Base-by-base conservation (phyloP, 2,329 filamentous ascomycete species). In the Thielaviopsis euricoi region DNA sequence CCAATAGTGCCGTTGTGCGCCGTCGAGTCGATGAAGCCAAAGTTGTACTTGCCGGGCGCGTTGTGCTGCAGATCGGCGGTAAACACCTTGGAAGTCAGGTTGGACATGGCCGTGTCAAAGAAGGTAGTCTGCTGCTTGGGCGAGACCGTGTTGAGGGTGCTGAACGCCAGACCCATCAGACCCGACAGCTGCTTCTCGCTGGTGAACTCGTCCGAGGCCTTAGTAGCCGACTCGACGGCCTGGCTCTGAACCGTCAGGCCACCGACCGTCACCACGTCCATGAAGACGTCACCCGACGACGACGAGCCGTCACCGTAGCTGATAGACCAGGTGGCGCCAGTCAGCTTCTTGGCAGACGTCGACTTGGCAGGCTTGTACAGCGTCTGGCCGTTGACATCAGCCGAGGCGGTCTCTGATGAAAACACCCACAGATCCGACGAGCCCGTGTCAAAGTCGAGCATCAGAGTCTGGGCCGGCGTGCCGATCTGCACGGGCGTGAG, bases 11-110 rank as follows among this genome's bases (percentile, higher is more conserved):
- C 86, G 1, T 68, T 73, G 67, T 85, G 86, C 64, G 86, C 81
- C 58, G 71, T 71, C 1, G 65, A 66, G 66, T 90, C 83, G 64
- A 90, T 82, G 63, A 69, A 76, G 61, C 87, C 87, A 64, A 90
- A 90, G 66, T 88, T 82, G 70, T 88, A 90, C 29, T 78, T 76
- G 52, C 86, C 86, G 2, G 74, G 71, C 17, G 74, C 73, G 60
- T 76, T 73, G 62, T 78, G 75, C 65, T 80, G 79, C 51, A 91
- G 74, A 61, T 85, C 77, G 23, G 83, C 85, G 0, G 85, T 87
- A 70, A 90, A 86, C 48, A 55, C 19, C 17, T 29, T 52, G n/a
- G 40, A 21, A 1, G 55, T 33, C 21, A 60, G 25, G 22, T 49
- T 52, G 12, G 43, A 7, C 29, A 51, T 51, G n/a, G 50, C 53